Conservation (phyloP, 768 basidiomycete genomes). For the Lentinula boryana region DNA sequence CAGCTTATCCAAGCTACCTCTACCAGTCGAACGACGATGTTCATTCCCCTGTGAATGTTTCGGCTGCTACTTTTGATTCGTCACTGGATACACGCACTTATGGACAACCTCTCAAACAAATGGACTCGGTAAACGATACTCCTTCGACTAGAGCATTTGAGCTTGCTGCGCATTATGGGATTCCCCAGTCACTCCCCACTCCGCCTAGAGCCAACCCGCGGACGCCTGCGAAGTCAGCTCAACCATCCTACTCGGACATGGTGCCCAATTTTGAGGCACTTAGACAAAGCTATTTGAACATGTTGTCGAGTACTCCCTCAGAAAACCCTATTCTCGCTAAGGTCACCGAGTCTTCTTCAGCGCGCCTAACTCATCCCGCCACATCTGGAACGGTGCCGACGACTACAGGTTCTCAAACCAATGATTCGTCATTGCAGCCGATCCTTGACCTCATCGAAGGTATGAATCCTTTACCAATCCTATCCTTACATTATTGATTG, state of each 20-base stretch:
- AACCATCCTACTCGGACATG: conserved; percentile 25
- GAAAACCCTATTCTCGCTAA: background rate
- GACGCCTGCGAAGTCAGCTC: conserved; percentile 23
- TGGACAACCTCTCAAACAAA: conserved; percentile 22
- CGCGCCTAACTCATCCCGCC: background rate
- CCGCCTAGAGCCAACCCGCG: conserved; percentile 37
- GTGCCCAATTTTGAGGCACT: conserved; percentile 42
- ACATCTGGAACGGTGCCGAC: background rate
- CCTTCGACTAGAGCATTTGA: conserved; percentile 55
- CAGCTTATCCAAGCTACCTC: conserved; percentile 25
- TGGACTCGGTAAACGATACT: conserved; percentile 56
- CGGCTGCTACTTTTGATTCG: conserved; percentile 26
- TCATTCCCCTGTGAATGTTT: conserved; percentile 36
- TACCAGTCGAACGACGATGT: conserved; percentile 41
- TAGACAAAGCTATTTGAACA: conserved; percentile 59
- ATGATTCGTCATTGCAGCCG: background rate
- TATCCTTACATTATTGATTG: background rate
- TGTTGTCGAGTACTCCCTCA: conserved; percentile 50
- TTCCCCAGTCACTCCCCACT: conserved; percentile 65
- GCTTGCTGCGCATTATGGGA: conserved; percentile 74
- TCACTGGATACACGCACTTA: conserved; percentile 34
- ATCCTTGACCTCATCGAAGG: background rate
- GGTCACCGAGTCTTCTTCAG: background rate
- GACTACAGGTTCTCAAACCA: background rate
- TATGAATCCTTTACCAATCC: background rate